Evolutionary conservation across 2,329 filamentous ascomycete genomes (phyloP), one percentile per base, ranked within the genome.

Genomic region (Aurifilum marmelostoma): DNA sequence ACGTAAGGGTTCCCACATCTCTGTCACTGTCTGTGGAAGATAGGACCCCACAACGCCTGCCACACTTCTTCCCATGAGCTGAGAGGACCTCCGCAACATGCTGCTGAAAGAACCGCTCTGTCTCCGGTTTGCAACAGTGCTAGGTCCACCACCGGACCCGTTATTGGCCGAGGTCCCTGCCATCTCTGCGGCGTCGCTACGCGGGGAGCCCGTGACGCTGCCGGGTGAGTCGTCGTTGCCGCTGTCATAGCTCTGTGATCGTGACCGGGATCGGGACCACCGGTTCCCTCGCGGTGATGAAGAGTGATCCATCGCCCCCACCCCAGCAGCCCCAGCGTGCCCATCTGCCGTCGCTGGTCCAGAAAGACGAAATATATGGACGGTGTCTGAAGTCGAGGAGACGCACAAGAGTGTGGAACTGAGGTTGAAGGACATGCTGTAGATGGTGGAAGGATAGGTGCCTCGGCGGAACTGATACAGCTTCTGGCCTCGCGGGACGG

Each of bases 341-440:
- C 75, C 4, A 79, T 72, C 81, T 79, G 60, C 87, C 84, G 65
- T 80, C 83, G 65, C 83, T 84, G 27, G 21, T n/a, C 58, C 66
- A 12, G 63, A 64, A 1, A 99, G 85, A 67, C 94, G 93, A 83
- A 99, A 99, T 65, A 99, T 94, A 78, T 99, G 96, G 12, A 99
- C 91, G 0, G 96, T 99, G 76, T 99, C 96, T 0, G 94, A 97
- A 1, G 94, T 94, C 3, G 95, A 98, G 6, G 96, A 98, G 54
- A 99, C 94, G 76, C 94, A 97, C 47, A 99, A 87, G 14, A 99
- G 84, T 1, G 94, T 97, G 2, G 94, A 97, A 69, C 92, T 94
- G 63, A 94, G 90, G 79, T 99, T 99, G 82, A 99, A 99, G 1
- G 94, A 97, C 94, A 99, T 97, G 87, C 94, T 97, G 82, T 94